A percentile compares a stretch with the other conserved stretches of the same genome.
These are phyloP conservation scores for Hypocreales sp. DNA, from an alignment of 2,329 filamentous ascomycete species.

Conservation along the genomic window DNA sequence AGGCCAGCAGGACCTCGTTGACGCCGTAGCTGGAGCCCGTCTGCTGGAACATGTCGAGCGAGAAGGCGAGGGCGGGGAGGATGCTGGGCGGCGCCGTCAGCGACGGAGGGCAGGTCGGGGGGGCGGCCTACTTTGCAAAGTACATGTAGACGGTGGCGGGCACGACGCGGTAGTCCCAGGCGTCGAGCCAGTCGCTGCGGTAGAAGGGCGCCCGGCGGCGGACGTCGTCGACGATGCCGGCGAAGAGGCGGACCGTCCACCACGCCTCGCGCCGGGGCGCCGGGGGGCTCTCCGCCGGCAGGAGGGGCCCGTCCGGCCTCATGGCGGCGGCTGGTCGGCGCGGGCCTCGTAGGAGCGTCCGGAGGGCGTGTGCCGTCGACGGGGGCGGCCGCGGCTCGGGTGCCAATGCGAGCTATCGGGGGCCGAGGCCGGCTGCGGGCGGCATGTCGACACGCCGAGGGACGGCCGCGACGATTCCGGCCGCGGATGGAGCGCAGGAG, in stretches of 20 bases:
- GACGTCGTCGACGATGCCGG: conserved; percentile 67
- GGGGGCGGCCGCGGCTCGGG: too few species aligned
- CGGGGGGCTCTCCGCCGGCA: not conserved
- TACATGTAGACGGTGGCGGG: conserved; percentile 88
- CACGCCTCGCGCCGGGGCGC: conserved; percentile 22
- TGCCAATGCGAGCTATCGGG: too few species aligned
- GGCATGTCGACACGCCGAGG: too few species aligned
- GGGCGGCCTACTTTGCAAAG: conserved; percentile 61
- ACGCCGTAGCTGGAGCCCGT: conserved; percentile 75
- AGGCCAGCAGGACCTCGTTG: conserved; percentile 79
- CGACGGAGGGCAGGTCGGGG: not conserved
- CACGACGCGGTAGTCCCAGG: conserved; percentile 80
- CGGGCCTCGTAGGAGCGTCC: too few species aligned
- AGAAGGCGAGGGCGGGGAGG: conserved; percentile 74
- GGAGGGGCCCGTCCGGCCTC: not conserved
- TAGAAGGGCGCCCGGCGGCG: conserved; percentile 64
- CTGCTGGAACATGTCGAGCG: conserved; percentile 84
- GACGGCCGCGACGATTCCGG: too few species aligned
- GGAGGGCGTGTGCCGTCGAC: too few species aligned
- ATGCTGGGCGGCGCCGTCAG: conserved; percentile 39
- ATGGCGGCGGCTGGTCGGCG: too few species aligned
- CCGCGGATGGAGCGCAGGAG: too few species aligned
- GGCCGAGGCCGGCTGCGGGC: too few species aligned
- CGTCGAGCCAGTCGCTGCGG: conserved; percentile 68
- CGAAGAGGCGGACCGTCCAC: conserved; percentile 64